Conservation (phyloP, 2,329 filamentous ascomycete genomes). For the Capronia coronata region DNA sequence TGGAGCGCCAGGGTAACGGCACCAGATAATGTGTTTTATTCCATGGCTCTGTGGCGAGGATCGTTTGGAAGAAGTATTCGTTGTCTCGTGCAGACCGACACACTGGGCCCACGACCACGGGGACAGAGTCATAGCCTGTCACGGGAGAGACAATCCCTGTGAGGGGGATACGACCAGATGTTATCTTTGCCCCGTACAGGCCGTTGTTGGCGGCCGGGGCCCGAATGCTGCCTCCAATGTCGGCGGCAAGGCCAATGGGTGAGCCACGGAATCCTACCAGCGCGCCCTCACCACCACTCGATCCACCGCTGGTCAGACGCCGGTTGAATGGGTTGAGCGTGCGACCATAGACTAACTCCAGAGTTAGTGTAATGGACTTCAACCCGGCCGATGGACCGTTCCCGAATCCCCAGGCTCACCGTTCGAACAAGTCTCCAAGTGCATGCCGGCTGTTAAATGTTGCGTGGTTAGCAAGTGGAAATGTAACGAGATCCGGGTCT, state of each 20-base stretch:
- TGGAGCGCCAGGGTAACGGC: conserved; percentile 39
- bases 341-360: conserved; percentile 43
- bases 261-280: conserved; percentile 53
- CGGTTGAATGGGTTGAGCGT: conserved; percentile 58
- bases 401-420: neutral
- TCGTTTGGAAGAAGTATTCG: conserved; percentile 24
- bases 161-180: conserved; percentile 47
- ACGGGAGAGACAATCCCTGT: conserved; percentile 36
- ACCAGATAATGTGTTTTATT: conserved; percentile 38
- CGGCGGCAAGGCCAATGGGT: conserved; percentile 55
- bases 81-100: conserved; percentile 36
- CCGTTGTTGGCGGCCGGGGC: conserved; percentile 46
- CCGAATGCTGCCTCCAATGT: conserved; percentile 46
- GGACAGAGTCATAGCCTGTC: conserved; percentile 45
- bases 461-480: neutral
- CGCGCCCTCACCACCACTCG: conserved; percentile 58
- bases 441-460: neutral
- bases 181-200: conserved; percentile 47
- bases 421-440: neutral
- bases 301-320: conserved; percentile 55
- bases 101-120: conserved; percentile 32
- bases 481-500: neutral
- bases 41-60: conserved; percentile 26
- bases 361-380: too few species aligned
- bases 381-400: neutral